Base-by-base conservation (phyloP, 2,329 filamentous ascomycete species). In the Zymoseptoria tritici region DNA sequence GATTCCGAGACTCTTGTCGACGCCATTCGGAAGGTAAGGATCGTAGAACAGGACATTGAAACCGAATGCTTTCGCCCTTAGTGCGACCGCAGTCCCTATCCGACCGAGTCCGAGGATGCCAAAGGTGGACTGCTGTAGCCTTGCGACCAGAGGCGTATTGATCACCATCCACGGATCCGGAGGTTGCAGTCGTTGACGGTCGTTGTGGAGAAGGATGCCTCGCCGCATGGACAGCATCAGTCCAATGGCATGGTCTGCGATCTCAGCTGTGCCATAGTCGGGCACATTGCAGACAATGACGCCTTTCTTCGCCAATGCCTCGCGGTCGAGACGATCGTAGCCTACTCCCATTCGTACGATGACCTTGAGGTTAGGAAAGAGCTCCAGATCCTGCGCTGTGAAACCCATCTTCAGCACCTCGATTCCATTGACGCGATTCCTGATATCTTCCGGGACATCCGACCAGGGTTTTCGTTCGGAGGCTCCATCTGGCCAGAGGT, bases 311-410 rank as follows among this genome's bases (percentile, higher is more conserved):
- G 68, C 68, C 19, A 70, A 53, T 9, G 70, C 67, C 5, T 60
- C 55, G 13, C 70, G 68, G 59, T 71, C 70, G 49, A 72, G 62
- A 31, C 67, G 64, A 49, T 72, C 70, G 59, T 72, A 72, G 31
- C 70, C 70, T 7, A 72, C 70, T 49, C 70, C 70, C 70, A 72
- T 72, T 50, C 70, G 66, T 8, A 71, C 67, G 29, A 72, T 66
- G 19, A 72, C 70, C 56, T 70, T 72, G 55, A 72, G 61, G 21
- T 66, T 69, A 2, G 70, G 70, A 9, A 71, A 72, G 9, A 71
- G 60, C 31, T 62, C 57, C 13, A 68, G 51, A 49, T 71, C 69
- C 49, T 67, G 57, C 29, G 64, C 69, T 9, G 61, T 70, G 53
- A 72, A 63, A 4, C 60, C 59, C 21, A 71, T 64, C 59, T 72